Evolutionary conservation across 257 asterid genomes (phyloP), one percentile per base, ranked within the genome.

Genomic region (Solanum phureja): DNA sequence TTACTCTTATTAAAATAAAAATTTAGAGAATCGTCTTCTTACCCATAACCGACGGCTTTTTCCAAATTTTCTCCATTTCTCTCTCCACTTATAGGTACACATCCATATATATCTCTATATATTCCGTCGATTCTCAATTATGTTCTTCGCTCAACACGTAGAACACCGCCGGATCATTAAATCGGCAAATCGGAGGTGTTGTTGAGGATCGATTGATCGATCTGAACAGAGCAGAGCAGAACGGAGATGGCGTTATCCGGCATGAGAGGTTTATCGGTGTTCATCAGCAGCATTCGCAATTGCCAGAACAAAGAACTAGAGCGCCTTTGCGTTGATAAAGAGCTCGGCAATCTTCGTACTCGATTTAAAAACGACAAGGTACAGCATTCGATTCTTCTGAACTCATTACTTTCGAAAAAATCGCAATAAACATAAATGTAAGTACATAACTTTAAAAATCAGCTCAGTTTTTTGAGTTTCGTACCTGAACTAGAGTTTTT

Each of bases 251-350:
- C 99, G 94, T 94, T 96, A 88, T 96, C 99, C 66, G 99, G 99
- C 91, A 96, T 96, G 99, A 90, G 99, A 90, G 98, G 99, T 44
- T 91, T 96, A 88, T 96, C 98, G 91, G 99, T 96, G 90, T 96
- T 96, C 93, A 95, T 96, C 62, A 96, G 98, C 88, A 98, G 95
- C 91, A 83, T 96, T 71, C 94, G 99, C 85, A 96, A 96, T 93
- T 95, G 99, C 90, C 98, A 91, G 93, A 96, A 96, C 90, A 96
- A 96, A 84, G 99, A 96, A 90, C 98, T 83, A 88, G 99, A 96
- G 89, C 98, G 99, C 82, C 95, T 94, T 75, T 98, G 98, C 75
- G 98, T 96, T 76, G 99, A 96, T 91, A 96, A 95, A 88, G 99
- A 96, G 97, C 98, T 96, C 38, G 98, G 99, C 8, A 95, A 94